Evolutionary conservation across 2,329 filamentous ascomycete species (phyloP).

Genomic region (Phaeosphaeriaceae sp.): DNA sequence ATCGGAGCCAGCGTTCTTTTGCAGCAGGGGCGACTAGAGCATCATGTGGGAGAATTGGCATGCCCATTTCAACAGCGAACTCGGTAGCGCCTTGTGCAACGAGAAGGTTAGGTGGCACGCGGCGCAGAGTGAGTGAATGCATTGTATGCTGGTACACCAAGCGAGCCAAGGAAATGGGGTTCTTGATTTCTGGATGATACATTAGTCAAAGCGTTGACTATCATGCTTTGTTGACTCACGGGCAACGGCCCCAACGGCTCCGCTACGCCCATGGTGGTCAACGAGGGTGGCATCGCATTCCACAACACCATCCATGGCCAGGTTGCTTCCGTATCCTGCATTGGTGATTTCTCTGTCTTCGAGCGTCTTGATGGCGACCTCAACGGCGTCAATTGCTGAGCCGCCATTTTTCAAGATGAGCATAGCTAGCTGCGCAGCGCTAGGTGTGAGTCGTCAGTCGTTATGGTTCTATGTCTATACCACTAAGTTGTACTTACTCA

Average conservation of each 20-base stretch:
- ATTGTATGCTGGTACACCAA: conserved; percentile 79
- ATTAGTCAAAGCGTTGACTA: conserved; percentile 18
- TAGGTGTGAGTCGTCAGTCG: conserved; percentile 46
- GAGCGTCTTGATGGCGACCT: conserved; percentile 83
- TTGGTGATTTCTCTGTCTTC: conserved; percentile 98
- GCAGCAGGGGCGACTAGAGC: conserved; percentile 80
- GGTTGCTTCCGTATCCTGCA: conserved; percentile 92
- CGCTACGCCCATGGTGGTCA: conserved; percentile 88
- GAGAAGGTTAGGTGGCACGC: conserved; percentile 91
- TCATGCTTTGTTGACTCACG: conserved; percentile 64
- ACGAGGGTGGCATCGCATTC: conserved; percentile 96
- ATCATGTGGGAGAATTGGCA: conserved; percentile 76
- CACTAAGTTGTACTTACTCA: conserved; percentile 67
- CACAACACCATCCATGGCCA: conserved; percentile 86
- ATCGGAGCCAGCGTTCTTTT: conserved; percentile 77
- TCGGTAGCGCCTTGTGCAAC: conserved; percentile 83
- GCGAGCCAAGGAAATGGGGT: conserved; percentile 87
- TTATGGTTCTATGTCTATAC: no score
- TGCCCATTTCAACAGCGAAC: conserved; percentile 82
- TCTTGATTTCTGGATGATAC: conserved; percentile 74
- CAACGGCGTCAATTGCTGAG: conserved; percentile 84
- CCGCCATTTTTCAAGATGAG: conserved; percentile 77
- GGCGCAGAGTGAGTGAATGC: conserved; percentile 77
- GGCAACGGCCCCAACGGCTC: conserved; percentile 87
- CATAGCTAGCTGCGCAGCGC: conserved; percentile 86